Evolutionary conservation across 2,329 filamentous ascomycete genomes (phyloP).

Genomic region (Aspergillus versicolor): DNA sequence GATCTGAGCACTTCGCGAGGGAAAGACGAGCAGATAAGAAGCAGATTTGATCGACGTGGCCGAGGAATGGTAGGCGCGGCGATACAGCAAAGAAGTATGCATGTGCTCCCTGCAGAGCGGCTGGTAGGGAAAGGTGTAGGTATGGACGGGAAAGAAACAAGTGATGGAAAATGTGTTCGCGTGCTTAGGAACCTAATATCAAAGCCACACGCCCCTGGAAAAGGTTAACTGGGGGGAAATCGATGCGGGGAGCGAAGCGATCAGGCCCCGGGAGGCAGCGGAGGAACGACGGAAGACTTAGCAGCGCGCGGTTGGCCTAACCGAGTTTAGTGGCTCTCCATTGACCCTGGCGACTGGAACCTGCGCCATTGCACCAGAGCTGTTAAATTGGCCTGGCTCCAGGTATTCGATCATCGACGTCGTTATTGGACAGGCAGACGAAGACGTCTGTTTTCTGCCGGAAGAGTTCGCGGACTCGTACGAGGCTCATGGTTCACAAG

Average conservation of each 20-base stretch:
- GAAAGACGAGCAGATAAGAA: conserved; percentile 15
- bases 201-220: conserved; percentile 13
- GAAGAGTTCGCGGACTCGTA: neutral
- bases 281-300: conserved; percentile 18
- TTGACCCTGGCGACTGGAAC: neutral
- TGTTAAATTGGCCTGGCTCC: neutral
- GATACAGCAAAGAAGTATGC: conserved; percentile 31
- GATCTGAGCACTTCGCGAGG: conserved; percentile 23
- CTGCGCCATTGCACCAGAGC: neutral
- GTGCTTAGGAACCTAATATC: conserved; percentile 3
- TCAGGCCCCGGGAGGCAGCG: conserved; percentile 17
- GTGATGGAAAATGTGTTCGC: neutral
- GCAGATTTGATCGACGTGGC: conserved; percentile 24
- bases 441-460: neutral
- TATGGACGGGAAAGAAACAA: neutral
- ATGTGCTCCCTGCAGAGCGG: conserved; percentile 29
- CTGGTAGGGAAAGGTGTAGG: neutral
- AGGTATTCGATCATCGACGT: neutral
- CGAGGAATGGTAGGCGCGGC: conserved; percentile 33
- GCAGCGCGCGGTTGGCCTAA: neutral
- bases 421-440: neutral
- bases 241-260: conserved; percentile 6
- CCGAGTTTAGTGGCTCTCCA: neutral
- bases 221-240: neutral
- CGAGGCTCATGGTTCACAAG: neutral